These are phyloP conservation scores for Teratosphaeria zuluensis DNA, from an alignment of 2,329 filamentous ascomycete genomes.

Conservation along the genomic window DNA sequence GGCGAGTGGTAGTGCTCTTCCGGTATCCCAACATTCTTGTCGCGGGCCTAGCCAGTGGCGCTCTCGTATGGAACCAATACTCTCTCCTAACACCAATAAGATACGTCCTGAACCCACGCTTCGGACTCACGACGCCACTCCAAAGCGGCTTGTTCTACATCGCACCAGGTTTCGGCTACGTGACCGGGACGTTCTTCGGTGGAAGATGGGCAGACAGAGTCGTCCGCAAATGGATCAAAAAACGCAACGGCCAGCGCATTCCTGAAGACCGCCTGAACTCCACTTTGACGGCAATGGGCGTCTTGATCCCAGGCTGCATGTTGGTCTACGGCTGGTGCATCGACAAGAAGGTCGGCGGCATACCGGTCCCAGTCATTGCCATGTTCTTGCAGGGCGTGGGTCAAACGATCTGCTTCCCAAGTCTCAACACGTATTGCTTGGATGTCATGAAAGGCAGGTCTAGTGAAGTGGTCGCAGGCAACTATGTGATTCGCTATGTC, in stretches of 20 bases:
- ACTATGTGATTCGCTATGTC: conserved; percentile 69
- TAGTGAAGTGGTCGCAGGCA: conserved; percentile 63
- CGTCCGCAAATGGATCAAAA: conserved; percentile 55
- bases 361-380: conserved; percentile 56
- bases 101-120: conserved; percentile 65
- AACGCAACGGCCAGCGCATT: conserved; percentile 48
- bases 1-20: conserved; percentile 54
- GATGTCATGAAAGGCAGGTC: conserved; percentile 67
- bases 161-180: conserved; percentile 60
- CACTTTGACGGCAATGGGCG: conserved; percentile 46
- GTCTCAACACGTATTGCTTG: conserved; percentile 69
- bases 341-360: conserved; percentile 45
- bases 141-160: conserved; percentile 65
- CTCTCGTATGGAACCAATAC: conserved; percentile 57
- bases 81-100: conserved; percentile 45
- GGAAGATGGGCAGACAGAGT: conserved; percentile 60
- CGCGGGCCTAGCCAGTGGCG: conserved; percentile 49
- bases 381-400: conserved; percentile 68
- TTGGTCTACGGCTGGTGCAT: conserved; percentile 60
- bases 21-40: conserved; percentile 60
- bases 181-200: conserved; percentile 61
- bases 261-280: conserved; percentile 60
- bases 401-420: conserved; percentile 67
- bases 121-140: conserved; percentile 56
- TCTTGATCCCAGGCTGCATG: conserved; percentile 52